A percentile compares a stretch with the other conserved stretches of the same genome.
These are phyloP conservation scores for Phoenix dactylifera DNA, from an alignment of 176 grass and related monocot species.

Conservation along the genomic window DNA sequence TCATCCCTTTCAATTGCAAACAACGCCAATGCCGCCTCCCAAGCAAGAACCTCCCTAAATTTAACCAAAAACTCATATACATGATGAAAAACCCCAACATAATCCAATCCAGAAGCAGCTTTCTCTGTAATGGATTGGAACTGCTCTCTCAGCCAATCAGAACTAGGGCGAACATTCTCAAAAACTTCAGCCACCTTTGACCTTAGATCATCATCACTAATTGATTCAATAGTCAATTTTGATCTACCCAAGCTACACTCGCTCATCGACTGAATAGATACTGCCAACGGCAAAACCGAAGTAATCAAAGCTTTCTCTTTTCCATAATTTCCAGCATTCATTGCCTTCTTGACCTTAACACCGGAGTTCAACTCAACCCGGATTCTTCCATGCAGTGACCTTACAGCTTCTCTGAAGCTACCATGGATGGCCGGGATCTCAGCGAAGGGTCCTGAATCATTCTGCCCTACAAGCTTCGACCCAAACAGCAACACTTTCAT, in stretches of 20 bases:
- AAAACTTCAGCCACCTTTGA: constrained; percentile 37
- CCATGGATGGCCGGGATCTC: constrained; percentile 61
- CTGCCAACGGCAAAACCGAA: constrained; percentile 43
- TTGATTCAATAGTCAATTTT: constrained; percentile 32
- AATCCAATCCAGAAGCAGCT: constrained; percentile 25
- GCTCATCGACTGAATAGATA: constrained; percentile 46
- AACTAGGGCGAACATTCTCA: neutral
- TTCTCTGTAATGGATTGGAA: constrained; percentile 34
- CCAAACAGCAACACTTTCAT: constrained; percentile 66
- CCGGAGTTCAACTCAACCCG: constrained; percentile 75
- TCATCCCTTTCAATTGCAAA: constrained; percentile 65
- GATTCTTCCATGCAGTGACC: constrained; percentile 45
- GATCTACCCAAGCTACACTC: constrained; percentile 47
- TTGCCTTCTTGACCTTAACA: constrained; percentile 59
- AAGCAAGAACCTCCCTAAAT: constrained; percentile 64
- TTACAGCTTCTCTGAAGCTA: constrained; percentile 66
- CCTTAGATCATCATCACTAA: constrained; percentile 40
- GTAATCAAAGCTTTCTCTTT: constrained; percentile 63
- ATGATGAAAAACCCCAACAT: constrained; percentile 24
- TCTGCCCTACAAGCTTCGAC: constrained; percentile 59
- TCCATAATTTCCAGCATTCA: constrained; percentile 26
- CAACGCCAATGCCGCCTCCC: constrained; percentile 80
- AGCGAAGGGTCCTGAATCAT: constrained; percentile 23
- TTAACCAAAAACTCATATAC: constrained; percentile 65
- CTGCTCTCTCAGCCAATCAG: constrained; percentile 32